Conservation (phyloP, 495 filamentous ascomycete species). For the Penicillium turbatum region DNA sequence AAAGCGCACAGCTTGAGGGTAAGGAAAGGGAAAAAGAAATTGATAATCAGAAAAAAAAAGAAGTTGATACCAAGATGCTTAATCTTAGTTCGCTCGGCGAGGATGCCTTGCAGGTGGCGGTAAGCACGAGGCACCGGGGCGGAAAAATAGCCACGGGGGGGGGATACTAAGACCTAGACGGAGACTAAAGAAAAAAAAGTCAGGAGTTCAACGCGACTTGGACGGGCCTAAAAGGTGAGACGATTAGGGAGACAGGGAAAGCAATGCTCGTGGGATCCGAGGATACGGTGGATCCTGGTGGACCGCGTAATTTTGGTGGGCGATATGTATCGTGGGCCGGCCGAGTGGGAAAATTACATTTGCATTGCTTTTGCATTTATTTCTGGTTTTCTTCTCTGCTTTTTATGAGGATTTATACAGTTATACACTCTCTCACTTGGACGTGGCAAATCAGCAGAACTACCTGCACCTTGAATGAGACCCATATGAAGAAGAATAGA, state of each 20-base stretch:
- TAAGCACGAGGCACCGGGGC: conserved; percentile 36
- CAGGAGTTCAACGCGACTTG: conserved; percentile 12
- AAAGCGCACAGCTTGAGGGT: background rate
- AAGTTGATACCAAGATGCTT: conserved; percentile 45
- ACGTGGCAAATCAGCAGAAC: too few relatives aligned
- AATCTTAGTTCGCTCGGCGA: conserved; percentile 47
- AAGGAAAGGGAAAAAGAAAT: conserved; percentile 13
- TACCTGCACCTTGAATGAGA: too few relatives aligned
- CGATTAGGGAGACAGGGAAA: conserved; percentile 29
- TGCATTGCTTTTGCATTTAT: conserved; percentile 1
- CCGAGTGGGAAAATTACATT: conserved; percentile 9
- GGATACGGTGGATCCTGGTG: conserved; percentile 34
- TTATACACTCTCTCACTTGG: background rate
- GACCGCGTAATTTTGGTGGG: conserved; percentile 42
- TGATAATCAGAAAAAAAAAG: conserved; percentile 9
- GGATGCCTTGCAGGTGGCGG: conserved; percentile 49
- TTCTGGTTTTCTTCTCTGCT: conserved; percentile 5
- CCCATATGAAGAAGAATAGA: background rate
- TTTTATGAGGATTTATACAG: background rate
- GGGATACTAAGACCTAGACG: conserved; percentile 23
- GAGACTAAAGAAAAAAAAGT: conserved; percentile 12
- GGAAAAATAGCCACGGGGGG: conserved; percentile 22
- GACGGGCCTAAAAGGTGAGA: conserved; percentile 22
- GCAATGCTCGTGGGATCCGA: conserved; percentile 44
- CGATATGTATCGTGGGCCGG: conserved; percentile 20